Base-by-base conservation (phyloP, 2,329 filamentous ascomycete species). In the Ophiostoma perfectum region DNA sequence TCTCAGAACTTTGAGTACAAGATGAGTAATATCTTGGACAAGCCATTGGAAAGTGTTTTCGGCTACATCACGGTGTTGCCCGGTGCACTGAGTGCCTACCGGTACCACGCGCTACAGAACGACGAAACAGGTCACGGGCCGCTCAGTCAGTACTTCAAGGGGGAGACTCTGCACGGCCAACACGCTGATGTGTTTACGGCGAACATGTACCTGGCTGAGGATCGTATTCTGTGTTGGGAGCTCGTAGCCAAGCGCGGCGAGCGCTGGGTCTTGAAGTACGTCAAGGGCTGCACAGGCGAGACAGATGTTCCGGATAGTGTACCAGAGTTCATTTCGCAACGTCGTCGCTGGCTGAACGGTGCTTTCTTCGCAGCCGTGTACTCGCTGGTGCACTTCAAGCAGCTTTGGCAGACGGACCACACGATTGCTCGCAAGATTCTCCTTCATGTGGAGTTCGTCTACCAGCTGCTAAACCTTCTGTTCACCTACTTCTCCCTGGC, bases 1-100 rank as follows among this genome's bases (percentile, higher is more conserved):
- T 96, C 93, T 63, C 95, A 99, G 75, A 99, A 99, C 77, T 99
- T 99, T 73, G 95, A 99, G 81, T 99, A 99, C 83, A 99, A 99
- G 79, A 97, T 99, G 92, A 97, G 93, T 55, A 99, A 99, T 75
- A 99, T 99, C 74, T 83, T 99, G 39, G 95, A 99, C 77, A 99
- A 99, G 78, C 95, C 95, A 0, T 82, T 99, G 2, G 95, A 99
- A 78, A 97, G 92, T 0, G 94, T 97, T 0, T 99, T 99, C 77
- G 95, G 95, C 1, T 99, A 98, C 77, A 99, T 99, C 73, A 98
- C 94, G 5, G 95, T 99, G 73, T 81, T 99, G 72, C 96, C 95
- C 0, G 96, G 95, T 78, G 95, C 95, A 0, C 85, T 99, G 66
- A 96, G 92, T 76, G 95, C 95, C 1, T 99, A 99, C 77, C 87